Percentiles rank a stretch among this genome's conserved stretches.
These are phyloP conservation scores for Meira nashicola DNA, from an alignment of 1,284 basidiomycete genomes.

Conservation along the genomic window DNA sequence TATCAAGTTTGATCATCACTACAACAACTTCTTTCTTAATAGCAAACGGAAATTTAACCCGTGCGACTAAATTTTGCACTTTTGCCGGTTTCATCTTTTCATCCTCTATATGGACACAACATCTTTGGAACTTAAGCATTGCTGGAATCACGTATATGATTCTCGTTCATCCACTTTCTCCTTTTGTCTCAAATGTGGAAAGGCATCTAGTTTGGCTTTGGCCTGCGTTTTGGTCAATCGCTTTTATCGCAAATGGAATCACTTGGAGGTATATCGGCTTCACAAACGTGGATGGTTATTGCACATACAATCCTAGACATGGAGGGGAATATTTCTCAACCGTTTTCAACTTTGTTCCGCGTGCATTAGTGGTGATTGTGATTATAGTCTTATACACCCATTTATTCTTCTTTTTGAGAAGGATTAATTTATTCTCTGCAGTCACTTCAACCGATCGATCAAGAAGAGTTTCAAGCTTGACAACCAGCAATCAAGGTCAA, in stretches of 20 bases:
- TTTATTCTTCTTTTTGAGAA: constrained; percentile 45
- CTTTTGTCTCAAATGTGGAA: constrained; percentile 33
- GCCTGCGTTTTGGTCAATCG: constrained; percentile 36
- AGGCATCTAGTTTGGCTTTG: constrained; percentile 35
- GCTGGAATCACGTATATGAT: constrained; percentile 45
- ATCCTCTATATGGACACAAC: constrained; percentile 38
- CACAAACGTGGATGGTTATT: constrained; percentile 37
- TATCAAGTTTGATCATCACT: constrained; percentile 32
- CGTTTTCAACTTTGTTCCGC: constrained; percentile 37
- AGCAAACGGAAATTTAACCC: constrained; percentile 26
- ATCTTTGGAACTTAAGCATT: constrained; percentile 44
- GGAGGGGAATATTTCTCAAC: constrained; percentile 23
- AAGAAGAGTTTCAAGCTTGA: too few species aligned
- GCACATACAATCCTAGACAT: constrained; percentile 17
- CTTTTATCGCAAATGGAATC: constrained; percentile 29
- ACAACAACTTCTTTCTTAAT: constrained; percentile 28
- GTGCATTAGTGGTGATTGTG: constrained; percentile 31
- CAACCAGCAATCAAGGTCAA: too few species aligned
- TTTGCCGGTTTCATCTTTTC: constrained; percentile 33
- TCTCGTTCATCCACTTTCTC: constrained; percentile 38
- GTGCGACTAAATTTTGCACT: constrained; percentile 21
- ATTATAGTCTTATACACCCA: constrained; percentile 43
- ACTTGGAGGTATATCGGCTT: constrained; percentile 30
- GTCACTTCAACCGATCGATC: constrained; percentile 7
- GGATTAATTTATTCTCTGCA: constrained; percentile 36